Base-by-base conservation (phyloP, 805 yeast genomes). In the Hermanozyma aechmeae region DNA sequence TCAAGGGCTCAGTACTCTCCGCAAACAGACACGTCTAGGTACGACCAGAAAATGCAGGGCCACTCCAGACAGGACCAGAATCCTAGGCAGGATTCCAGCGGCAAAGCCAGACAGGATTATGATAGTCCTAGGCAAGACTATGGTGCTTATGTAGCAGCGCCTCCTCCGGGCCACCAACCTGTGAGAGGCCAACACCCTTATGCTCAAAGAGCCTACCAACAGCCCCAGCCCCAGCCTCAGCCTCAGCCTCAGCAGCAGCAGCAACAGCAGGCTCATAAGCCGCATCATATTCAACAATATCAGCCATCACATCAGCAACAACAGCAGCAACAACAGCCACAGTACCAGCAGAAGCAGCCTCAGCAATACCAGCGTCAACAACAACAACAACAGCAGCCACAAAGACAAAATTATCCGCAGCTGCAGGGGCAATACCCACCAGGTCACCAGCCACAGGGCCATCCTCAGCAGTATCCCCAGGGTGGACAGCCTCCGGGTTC, bases 61-160 rank as follows among this genome's bases (percentile, higher is more conserved):
- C 13, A 6, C 32, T 24, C n/a, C 13, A 18, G 14, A 25, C 18
- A 28, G 27, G 30, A 10, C 18, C 26, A 21, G 24, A 25, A 10
- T 40, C 36, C 15, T 39, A 31, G 29, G 35, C 32, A 3, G 39
- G 37, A 6, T 43, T 40, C 10, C 45, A 38, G 17, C 43, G 36
- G 24, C 38, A 34, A 17, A 22, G 19, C 31, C 35, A 14, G 31
- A 39, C 4, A 28, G 15, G 24, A 39, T 32, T 20, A 35, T 37
- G 30, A 41, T 39, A 3, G 34, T 32, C 25, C 32, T 27, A 32
- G 2, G 24, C 27, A 8, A 39, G 40, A 6, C 27, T 55, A 15
- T 57, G 63, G 2, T 62, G 64, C 24, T 55, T 53, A 34, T 44
- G 59, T 3, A 11, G 21, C 5, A 10, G 16, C 7, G 9, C 30